Base-by-base conservation (phyloP, 2,329 filamentous ascomycete genomes). In the Ophioceras dolichostomum region DNA sequence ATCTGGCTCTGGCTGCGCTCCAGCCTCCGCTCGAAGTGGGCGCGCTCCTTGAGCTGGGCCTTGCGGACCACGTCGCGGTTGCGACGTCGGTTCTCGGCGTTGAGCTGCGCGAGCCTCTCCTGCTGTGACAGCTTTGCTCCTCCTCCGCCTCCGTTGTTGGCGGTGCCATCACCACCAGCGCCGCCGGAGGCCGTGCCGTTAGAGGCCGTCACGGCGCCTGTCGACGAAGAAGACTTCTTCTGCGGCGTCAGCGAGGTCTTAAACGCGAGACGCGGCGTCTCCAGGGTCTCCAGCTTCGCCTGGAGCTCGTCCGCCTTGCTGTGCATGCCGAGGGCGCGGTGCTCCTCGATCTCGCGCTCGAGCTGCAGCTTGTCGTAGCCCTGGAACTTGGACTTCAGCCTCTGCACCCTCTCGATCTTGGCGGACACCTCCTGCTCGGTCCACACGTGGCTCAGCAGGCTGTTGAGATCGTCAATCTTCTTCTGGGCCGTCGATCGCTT, bases 11-110 rank as follows among this genome's bases (percentile, higher is more conserved):
- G 79, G 39, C 78, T 78, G 28, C 76, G 70, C 42, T 74, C 74
- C 32, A 77, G 58, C 30, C 73, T 75, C 40, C 67, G 69, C 45
- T 76, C 76, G 32, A 67, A 68, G 55, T 68, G 70, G 35, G 73
- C 72, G 48, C 79, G 73, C 61, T 98, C 91, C 47, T 81, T 80
- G 39, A 94, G 68, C 54, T 95, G 83, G 1, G 88, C 89, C 56
- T 84, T 83, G 41, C 89, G 84, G n/a, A 96, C 83, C 34, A 83
- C 79, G 54, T 94, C 84, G n/a, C 75, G 73, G 52, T 95, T 95
- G 47, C 79, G 72, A 41, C 79, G 77, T 43, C 89, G 79, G 58
- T 94, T 95, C 52, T 83, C 76, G 20, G 75, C 69, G 59, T 98
- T 98, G 46, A 94, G 68, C 50, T 82, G 73, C 0, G 84, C 83